phyloP scores from a whole-genome alignment of 768 basidiomycete genomes.

The Cubamyces sp. region DNA sequence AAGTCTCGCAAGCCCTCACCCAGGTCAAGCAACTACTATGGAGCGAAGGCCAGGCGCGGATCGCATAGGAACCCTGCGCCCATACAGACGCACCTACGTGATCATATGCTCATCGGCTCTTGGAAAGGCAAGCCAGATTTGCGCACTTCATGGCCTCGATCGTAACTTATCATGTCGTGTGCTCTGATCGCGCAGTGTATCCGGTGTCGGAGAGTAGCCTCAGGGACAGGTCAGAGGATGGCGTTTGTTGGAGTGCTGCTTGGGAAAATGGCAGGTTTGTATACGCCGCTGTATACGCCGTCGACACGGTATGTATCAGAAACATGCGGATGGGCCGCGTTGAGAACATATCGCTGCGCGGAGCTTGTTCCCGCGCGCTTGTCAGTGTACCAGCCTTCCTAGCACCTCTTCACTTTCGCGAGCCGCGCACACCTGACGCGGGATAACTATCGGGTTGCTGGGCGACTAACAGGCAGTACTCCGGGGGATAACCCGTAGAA shows the following conservation, averaged over 20 bases:
- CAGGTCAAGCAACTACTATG: slow-evolving; percentile 62
- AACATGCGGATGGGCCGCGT: slow-evolving; percentile 18
- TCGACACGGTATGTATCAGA: slow-evolving; percentile 11
- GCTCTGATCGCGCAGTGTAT: slow-evolving; percentile 20
- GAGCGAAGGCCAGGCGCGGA: slow-evolving; percentile 43
- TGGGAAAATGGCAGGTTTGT: slow-evolving; percentile 5
- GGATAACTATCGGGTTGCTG: slow-evolving; percentile 7
- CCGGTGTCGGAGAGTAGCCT: slow-evolving; percentile 6
- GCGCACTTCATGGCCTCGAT: not conserved
- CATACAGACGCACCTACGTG: slow-evolving; percentile 9
- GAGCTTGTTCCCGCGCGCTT: slow-evolving; percentile 8
- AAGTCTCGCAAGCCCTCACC: slow-evolving; percentile 63
- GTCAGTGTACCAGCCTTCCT: not conserved
- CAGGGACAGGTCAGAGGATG: slow-evolving; percentile 17
- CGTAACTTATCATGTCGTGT: slow-evolving; percentile 6
- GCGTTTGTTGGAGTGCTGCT: slow-evolving; percentile 4
- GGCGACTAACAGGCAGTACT: slow-evolving; percentile 4
- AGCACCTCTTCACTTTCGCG: slow-evolving; percentile 3
- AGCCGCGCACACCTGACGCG: slow-evolving; percentile 17
- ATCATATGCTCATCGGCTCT: slow-evolving; percentile 10
- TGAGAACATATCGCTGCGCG: slow-evolving; percentile 12
- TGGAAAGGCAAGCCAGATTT: slow-evolving; percentile 14
- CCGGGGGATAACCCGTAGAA: slow-evolving; percentile 10
- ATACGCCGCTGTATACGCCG: slow-evolving; percentile 5
- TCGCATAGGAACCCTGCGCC: slow-evolving; percentile 20